These are phyloP conservation scores for Aspergillus asperescens DNA, from an alignment of 495 filamentous ascomycete species.

Conservation along the genomic window DNA sequence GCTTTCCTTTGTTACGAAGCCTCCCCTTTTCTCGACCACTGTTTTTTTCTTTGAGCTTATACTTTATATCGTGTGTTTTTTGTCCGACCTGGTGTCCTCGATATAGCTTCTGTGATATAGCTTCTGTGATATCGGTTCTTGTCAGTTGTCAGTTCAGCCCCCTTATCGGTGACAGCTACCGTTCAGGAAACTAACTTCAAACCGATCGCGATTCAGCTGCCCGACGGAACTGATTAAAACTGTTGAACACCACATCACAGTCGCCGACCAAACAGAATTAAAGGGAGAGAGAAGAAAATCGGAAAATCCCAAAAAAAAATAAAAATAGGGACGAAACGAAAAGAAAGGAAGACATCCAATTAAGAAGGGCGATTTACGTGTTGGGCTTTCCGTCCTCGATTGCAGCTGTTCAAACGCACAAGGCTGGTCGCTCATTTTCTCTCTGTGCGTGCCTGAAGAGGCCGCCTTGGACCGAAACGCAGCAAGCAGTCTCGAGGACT, in stretches of 20 bases:
- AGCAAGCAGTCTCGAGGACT: conserved; percentile 21
- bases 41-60: conserved; percentile 1
- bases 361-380: conserved; percentile 3
- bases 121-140: conserved; percentile 1
- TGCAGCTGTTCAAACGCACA: conserved; percentile 15
- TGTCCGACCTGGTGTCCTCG: conserved; percentile 19
- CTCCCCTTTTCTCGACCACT: conserved; percentile 9
- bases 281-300: conserved; percentile 1
- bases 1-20: conserved; percentile 16
- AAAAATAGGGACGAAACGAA: conserved; percentile 2
- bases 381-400: conserved; percentile 11
- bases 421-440: conserved; percentile 39
- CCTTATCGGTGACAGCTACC: conserved; percentile 18
- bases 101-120: conserved; percentile 10
- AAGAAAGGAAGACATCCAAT: conserved; percentile 1
- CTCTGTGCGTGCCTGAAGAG: conserved; percentile 25
- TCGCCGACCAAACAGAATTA: conserved; percentile 6
- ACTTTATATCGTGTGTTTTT: conserved; percentile 2
- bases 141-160: conserved; percentile 13
- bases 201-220: conserved; percentile 16
- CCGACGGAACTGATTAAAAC: conserved; percentile 15
- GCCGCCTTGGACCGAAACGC: conserved; percentile 34
- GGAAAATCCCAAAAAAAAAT: not conserved
- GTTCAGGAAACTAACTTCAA: conserved; percentile 16
- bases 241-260: conserved; percentile 1